Evolutionary conservation across 257 asterid species (phyloP).

Genomic region (Primulina tabacum): DNA sequence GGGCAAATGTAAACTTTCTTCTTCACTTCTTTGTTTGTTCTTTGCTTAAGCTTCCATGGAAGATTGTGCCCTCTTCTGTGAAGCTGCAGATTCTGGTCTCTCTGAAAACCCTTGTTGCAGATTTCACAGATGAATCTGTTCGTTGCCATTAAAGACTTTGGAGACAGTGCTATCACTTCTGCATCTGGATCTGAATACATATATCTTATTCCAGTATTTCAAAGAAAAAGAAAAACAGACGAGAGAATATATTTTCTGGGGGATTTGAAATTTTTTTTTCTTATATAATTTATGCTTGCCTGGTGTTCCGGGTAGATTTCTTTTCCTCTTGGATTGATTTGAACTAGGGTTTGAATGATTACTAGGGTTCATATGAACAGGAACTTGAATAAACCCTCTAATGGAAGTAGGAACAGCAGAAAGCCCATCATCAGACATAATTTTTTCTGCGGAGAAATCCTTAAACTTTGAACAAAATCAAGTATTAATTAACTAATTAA

Average conservation of each 20-base stretch:
- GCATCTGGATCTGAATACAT: conserved; percentile 84
- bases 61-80: conserved; percentile 89
- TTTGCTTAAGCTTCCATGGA: conserved; percentile 90
- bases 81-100: conserved; percentile 88
- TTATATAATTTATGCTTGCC: conserved; percentile 29
- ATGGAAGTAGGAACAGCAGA: conserved; percentile 51
- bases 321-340: conserved; percentile 57
- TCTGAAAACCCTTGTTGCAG: conserved; percentile 95
- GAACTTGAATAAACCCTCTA: conserved; percentile 68
- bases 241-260: not conserved
- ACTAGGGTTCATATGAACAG: conserved; percentile 28
- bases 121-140: conserved; percentile 84
- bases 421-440: conserved; percentile 72
- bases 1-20: conserved; percentile 93
- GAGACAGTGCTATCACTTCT: conserved; percentile 84
- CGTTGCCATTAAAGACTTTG: conserved; percentile 87
- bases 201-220: not conserved
- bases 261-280: not conserved
- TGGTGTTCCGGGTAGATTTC: conserved; percentile 90
- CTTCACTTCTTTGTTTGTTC: conserved; percentile 59
- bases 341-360: conserved; percentile 44
- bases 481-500: not conserved
- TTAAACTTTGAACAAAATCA: not conserved
- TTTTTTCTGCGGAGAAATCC: conserved; percentile 13
- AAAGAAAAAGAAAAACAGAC: not conserved